Base-by-base conservation (phyloP, 371 early-diverging fungal species). In the Mortierella sp. region DNA sequence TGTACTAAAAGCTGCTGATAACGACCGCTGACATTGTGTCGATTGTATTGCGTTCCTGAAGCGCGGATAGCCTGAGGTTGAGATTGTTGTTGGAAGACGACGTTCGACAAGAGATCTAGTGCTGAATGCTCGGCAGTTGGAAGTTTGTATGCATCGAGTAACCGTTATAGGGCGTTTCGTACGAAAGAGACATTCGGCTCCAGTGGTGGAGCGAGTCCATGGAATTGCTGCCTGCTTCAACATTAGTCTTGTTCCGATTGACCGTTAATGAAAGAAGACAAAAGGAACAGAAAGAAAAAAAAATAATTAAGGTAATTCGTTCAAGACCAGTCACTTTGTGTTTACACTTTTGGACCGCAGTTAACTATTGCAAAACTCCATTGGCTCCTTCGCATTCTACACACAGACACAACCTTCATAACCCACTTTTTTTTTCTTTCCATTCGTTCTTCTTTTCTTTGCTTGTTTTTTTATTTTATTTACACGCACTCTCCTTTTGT, bases 1-100 rank as follows among this genome's bases (percentile, higher is more conserved):
- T 40, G 69, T 68, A 16, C 52, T 61, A 53, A 68, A 68, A 19
- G 52, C 48, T 32, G 63, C 47, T 48, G 63, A 63, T 21, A 43
- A 16, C 28, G 41, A 38, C 4, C 62, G 38, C 61, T 38, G 41
- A 15, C 40, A 28, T 24, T 13, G 10, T 0, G 52, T 22, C 32
- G 67, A 19, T 13, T 36, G 48, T 45, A 21, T 40, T 22, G 21
- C 19, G 40, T 62, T 38, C 62, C 32, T 41, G 38, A 45, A 22
- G 45, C 28, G 62, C 22, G 62, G 47, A 45, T 24, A 22, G 4
- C 21, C 16, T 63, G 63, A 32, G 2, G 60, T 24, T 59, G 60
- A 8, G 8, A 28, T 59, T 38, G 60, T 57, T 57, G 9, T 57
- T 53, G 58, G 11, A 3, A 36, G 11, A 58, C 19, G 58, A 58